Evolutionary conservation across 2,329 filamentous ascomycete genomes (phyloP).

Genomic region (Thermoascus crustaceus): DNA sequence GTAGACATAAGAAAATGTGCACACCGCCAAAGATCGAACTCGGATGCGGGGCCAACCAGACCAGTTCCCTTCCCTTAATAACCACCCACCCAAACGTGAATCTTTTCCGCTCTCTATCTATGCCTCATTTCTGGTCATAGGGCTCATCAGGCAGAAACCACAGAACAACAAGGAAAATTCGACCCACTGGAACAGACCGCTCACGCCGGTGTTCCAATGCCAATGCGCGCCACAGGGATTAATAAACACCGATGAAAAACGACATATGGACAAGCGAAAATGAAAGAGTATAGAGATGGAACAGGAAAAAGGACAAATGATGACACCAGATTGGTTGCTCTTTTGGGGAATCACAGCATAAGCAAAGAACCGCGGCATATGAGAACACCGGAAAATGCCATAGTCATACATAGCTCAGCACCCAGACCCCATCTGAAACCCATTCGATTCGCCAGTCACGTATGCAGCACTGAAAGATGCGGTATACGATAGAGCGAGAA

Average conservation of each 20-base stretch:
- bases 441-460: neutral
- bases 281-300: conserved; percentile 3
- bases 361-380: neutral
- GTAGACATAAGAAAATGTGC: too few species aligned
- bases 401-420: conserved; percentile 1
- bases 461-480: neutral
- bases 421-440: neutral
- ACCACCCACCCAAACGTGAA: conserved; percentile 14
- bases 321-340: conserved; percentile 11
- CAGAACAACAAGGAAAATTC: conserved; percentile 9
- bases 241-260: conserved; percentile 7
- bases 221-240: conserved; percentile 4
- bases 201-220: conserved; percentile 7
- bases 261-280: conserved; percentile 11
- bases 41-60: conserved; percentile 9
- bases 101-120: conserved; percentile 17
- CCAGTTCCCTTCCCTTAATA: conserved; percentile 12
- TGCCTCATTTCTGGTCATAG: conserved; percentile 20
- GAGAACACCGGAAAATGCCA: conserved; percentile 1
- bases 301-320: conserved; percentile 10
- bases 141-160: conserved; percentile 10
- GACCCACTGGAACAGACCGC: conserved; percentile 6
- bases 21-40: neutral
- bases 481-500: too few species aligned
- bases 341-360: conserved; percentile 15